Base-by-base conservation (phyloP, 2,329 filamentous ascomycete species). In the Botrytis fabae region DNA sequence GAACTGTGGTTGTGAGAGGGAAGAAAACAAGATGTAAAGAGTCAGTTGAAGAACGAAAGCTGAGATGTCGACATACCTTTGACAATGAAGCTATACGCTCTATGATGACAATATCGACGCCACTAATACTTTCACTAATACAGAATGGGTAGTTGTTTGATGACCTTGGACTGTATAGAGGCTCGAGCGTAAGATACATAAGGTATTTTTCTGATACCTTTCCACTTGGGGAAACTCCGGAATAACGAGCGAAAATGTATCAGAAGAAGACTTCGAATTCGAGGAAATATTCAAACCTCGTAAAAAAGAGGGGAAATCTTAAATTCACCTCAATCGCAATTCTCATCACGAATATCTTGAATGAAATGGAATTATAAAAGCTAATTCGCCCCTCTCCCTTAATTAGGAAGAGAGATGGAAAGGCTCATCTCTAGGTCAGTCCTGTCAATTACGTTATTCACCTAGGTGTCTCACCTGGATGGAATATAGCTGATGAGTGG, bases 201-300 rank as follows among this genome's bases (percentile, higher is more conserved):
- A n/a, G 25, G 25, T 54, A 54, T 54, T 1, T n/a, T n/a, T 44
- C 42, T 16, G 16, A 14, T 44, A 6, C 18, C 4, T 16, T 18
- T 51, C 48, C 35, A 64, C 28, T 46, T 44, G 62, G 62, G 18
- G 42, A 46, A 64, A 46, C 42, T 48, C 35, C 62, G 62, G 62
- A 40, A 28, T 32, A 64, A 42, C 7, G 22, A 18, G 25, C 44
- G 2, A 28, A 44, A 32, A 32, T 22, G 5, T 8, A 54, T 22
- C 1, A 42, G 16, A 20, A 16, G 32, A 22, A 61, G 5, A 18
- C 32, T 32, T 32, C 32, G 32, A 32, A 32, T 32, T 28, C 4
- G 5, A 2, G 5, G 18, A 1, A 20, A 44, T 32, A 10, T 42
- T 10, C 18, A 12, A 12, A 62, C 14, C 25, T 42, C 38, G 28